Evolutionary conservation across 805 yeast species (phyloP), one percentile per base, ranked within the genome.

Genomic region (Candida orba): DNA sequence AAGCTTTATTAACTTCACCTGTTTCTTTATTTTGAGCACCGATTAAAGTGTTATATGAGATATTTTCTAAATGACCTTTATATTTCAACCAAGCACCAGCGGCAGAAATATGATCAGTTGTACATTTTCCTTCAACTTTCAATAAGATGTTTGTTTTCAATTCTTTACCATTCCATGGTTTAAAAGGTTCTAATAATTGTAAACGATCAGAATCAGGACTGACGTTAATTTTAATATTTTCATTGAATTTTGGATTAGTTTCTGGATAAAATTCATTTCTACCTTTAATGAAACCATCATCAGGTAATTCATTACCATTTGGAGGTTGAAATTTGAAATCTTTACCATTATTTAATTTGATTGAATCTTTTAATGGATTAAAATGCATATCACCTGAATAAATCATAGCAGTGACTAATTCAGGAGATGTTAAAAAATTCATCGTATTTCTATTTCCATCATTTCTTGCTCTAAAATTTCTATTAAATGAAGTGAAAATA

Each of bases 41-140:
- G 57, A 91, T 91, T 59, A 91, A 73, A 12, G 98, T 93, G 71
- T 91, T 91, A 69, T 93, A 77, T 9, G 96, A 85, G 54, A 91
- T 93, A 69, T 91, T 91, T 63, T 91, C 96, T 59, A 91, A 75
- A 62, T 91, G 99, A 35, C 99, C 99, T 71, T 93, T 93, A 72
- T 93, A 91, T 72, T 93, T 93, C 68, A 91, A 77, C 99, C 99
- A 91, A 14, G 83, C 95, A 60, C 99, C 99, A 37, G 99, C 99
- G 41, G 98, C 98, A 23, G 97, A 89, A 55, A 91, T 93, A 64
- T 91, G 99, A 65, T 91, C 99, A 33, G 99, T 91, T 35, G 99
- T 91, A 74, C 98, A 93, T 67, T 91, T 91, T 51, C 99, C 99
- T 68, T 88, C 91, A 37, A 93, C 98, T 68, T 91, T 91, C 60